Evolutionary conservation across 352 stramenopile species (phyloP).

Genomic region (Pythium scleroteichum): DNA sequence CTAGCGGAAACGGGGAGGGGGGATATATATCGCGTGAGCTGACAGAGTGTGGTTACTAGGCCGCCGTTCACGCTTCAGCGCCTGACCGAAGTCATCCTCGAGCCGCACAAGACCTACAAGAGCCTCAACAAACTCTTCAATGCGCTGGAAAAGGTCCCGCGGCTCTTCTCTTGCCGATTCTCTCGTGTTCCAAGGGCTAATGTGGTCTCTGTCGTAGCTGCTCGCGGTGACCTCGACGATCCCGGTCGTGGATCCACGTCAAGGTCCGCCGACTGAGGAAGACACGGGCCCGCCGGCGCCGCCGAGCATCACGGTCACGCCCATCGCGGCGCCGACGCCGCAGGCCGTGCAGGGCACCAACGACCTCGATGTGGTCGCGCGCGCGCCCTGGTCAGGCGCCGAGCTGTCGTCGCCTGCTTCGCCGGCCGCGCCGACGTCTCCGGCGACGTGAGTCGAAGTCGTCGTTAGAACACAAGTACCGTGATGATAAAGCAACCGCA

Average conservation of each 20-base stretch:
- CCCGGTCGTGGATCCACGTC: slow-evolving; percentile 56
- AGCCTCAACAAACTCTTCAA: slow-evolving; percentile 81
- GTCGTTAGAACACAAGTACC: background rate
- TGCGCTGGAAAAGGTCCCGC: slow-evolving; percentile 69
- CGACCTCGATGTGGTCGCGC: slow-evolving; percentile 42
- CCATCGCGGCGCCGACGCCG: slow-evolving; percentile 26
- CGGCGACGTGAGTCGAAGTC: background rate
- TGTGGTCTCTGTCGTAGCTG: slow-evolving; percentile 28
- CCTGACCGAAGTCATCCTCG: slow-evolving; percentile 74
- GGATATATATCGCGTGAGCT: background rate
- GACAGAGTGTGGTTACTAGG: slow-evolving; percentile 17
- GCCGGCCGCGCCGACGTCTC: background rate
- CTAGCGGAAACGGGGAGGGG: background rate
- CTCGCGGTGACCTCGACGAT: slow-evolving; percentile 71
- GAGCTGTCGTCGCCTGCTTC: slow-evolving; percentile 23
- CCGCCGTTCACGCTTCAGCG: slow-evolving; percentile 84
- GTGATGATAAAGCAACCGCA: slow-evolving; percentile 1
- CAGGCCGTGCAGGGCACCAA: slow-evolving; percentile 28
- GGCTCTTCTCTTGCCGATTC: background rate
- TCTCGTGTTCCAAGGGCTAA: background rate
- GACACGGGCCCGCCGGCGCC: slow-evolving; percentile 27
- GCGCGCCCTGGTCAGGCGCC: slow-evolving; percentile 44
- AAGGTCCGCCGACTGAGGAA: slow-evolving; percentile 30
- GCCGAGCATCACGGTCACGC: slow-evolving; percentile 22
- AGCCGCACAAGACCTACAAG: slow-evolving; percentile 72